These are phyloP conservation scores for Astrephomene gubernaculifera DNA, from an alignment of 139 green algal species.

Conservation along the genomic window DNA sequence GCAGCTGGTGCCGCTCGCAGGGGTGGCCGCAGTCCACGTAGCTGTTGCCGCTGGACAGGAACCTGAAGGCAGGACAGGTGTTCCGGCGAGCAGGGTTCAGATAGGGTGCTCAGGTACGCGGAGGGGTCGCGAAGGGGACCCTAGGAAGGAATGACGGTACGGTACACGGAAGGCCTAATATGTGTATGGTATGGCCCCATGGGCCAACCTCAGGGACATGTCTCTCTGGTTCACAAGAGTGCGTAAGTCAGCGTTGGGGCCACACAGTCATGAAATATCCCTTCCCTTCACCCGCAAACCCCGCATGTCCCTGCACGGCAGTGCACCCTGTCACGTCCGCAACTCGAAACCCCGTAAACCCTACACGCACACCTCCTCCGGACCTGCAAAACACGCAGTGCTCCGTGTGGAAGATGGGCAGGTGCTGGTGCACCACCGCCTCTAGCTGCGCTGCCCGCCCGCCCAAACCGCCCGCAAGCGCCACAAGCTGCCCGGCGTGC, in stretches of 20 bases:
- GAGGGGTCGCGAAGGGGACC: too few species aligned
- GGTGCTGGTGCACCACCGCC: constrained; percentile 83
- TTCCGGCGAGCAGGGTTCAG: too few species aligned
- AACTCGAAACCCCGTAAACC: neutral
- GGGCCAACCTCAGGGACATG: too few species aligned
- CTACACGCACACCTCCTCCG: constrained; percentile 57
- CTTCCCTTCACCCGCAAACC: neutral
- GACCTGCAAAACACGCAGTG: constrained; percentile 87
- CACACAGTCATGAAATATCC: neutral
- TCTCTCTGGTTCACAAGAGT: too few species aligned
- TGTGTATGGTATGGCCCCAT: too few species aligned
- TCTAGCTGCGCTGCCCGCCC: constrained; percentile 60
- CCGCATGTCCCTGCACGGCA: too few species aligned
- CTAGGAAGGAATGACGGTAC: too few species aligned
- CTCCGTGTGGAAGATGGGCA: constrained; percentile 94
- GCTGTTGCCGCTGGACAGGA: constrained; percentile 80
- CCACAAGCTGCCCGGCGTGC: constrained; percentile 75
- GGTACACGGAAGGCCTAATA: too few species aligned
- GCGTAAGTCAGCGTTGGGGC: too few species aligned
- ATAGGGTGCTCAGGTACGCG: too few species aligned
- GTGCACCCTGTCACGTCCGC: neutral
- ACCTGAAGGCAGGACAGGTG: constrained; percentile 52
- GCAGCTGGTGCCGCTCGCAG: constrained; percentile 81
- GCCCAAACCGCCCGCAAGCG: constrained; percentile 38
- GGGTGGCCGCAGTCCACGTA: constrained; percentile 87